Base-by-base conservation (phyloP, 179 eudicot genomes). In the Heliamphora pulchella region DNA sequence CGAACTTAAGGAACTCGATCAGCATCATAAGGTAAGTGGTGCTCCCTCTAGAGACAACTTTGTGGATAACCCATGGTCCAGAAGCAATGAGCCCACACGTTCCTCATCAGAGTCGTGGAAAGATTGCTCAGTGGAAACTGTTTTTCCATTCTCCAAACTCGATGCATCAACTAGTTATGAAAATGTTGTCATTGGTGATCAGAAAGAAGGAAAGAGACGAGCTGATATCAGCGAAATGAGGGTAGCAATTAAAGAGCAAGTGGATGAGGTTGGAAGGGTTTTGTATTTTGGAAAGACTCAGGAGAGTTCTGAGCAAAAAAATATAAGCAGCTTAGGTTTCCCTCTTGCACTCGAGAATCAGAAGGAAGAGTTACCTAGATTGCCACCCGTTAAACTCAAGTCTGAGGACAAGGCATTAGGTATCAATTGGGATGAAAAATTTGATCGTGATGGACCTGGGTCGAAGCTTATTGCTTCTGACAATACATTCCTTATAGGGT, bases 301-400 rank as follows among this genome's bases (percentile, higher is more conserved):
- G 80, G 93, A 87, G 72, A 84, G 73, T 65, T 85, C 81, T 81
- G 90, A 89, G 75, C 84, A 86, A 75, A 91, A 90, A 78, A 84
- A 83, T 85, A 83, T 85, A 14, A 86, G 85, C 74, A 83, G 83
- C 78, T 83, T 87, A 80, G 89, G 88, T 65, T 87, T 91, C 70
- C 81, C 89, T 15, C 53, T 84, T 82, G 86, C 81, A 57, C 71
- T 89, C 65, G 96, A 89, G 77, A 84, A 77, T 81, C 91, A 87
- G 79, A 94, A 87, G 83, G 98, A 94, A 91, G 99, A 92, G 82
- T 81, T 90, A 59, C 99, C 99, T 51, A 91, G 96, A 85, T 85
- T 96, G 81, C 91, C 97, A 78, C 99, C 97, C 73, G 99, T 96
- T 63, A 91, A 84, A 80, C 93, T 94, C 74, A 94, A 94, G 87